Evolutionary conservation across 805 yeast genomes (phyloP).

Genomic region (Nakazawaea siamensis): DNA sequence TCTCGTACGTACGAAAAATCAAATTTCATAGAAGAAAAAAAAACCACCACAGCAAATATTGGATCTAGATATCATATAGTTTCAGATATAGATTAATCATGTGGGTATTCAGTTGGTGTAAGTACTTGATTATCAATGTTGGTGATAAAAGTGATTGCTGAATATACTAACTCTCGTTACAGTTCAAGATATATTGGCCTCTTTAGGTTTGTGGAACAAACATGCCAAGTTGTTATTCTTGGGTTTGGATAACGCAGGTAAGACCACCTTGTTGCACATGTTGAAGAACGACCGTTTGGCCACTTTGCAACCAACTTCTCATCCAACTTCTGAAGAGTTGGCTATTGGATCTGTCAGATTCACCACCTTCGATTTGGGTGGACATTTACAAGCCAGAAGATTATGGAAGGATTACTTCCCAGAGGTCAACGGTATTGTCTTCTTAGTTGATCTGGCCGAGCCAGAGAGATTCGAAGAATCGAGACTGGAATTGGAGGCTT

Average conservation of each 20-base stretch:
- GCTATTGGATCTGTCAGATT: constrained; percentile 94
- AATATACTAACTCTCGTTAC: constrained; percentile 9
- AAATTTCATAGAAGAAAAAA: too few species aligned
- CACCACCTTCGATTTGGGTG: constrained; percentile 98
- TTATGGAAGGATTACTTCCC: constrained; percentile 99
- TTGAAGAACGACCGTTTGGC: constrained; percentile 94
- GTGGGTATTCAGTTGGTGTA: constrained; percentile 24
- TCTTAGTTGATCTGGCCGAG: constrained; percentile 95
- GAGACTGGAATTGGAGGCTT: constrained; percentile 87
- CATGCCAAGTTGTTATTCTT: constrained; percentile 93
- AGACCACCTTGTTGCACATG: constrained; percentile 84
- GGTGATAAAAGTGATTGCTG: neutral
- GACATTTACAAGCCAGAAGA: constrained; percentile 98
- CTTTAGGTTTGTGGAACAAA: constrained; percentile 82
- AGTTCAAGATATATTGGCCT: constrained; percentile 72
- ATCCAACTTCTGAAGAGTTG: constrained; percentile 97
- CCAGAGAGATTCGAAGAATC: constrained; percentile 93
- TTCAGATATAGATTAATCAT: neutral
- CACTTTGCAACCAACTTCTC: constrained; percentile 94
- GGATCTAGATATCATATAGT: too few species aligned
- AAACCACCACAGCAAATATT: too few species aligned
- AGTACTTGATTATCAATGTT: constrained; percentile 15
- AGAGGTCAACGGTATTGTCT: constrained; percentile 96
- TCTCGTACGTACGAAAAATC: too few species aligned
- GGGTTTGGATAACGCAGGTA: constrained; percentile 97